These are phyloP conservation scores for Penicillium egyptiacum DNA, from an alignment of 495 filamentous ascomycete genomes.

Conservation along the genomic window DNA sequence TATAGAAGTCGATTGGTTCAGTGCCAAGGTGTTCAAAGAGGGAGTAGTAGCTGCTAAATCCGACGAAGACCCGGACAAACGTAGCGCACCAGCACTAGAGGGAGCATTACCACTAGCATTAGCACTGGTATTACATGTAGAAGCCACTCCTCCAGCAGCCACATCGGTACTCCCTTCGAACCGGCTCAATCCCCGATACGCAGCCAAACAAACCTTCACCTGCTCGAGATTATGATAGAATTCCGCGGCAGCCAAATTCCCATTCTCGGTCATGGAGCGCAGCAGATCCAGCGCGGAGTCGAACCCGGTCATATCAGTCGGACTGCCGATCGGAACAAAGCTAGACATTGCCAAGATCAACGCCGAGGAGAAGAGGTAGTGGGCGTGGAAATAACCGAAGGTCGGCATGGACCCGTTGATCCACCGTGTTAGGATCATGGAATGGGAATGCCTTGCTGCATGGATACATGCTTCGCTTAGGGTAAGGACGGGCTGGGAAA, in stretches of 20 bases:
- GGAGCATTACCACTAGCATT: neutral
- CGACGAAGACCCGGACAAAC: neutral
- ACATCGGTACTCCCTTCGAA: neutral
- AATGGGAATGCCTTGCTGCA: conserved; percentile 44
- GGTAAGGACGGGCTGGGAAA: conserved; percentile 43
- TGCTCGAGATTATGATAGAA: conserved; percentile 42
- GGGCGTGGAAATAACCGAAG: conserved; percentile 49
- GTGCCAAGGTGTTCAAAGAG: neutral
- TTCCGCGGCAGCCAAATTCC: conserved; percentile 43
- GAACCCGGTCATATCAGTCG: conserved; percentile 37
- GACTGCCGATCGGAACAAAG: conserved; percentile 41
- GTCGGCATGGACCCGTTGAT: conserved; percentile 46
- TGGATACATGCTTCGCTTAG: conserved; percentile 49
- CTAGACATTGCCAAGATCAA: conserved; percentile 46
- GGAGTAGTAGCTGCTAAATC: neutral
- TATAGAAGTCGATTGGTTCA: neutral
- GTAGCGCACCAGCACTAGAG: neutral
- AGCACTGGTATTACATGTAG: neutral
- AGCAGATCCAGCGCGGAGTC: conserved; percentile 44
- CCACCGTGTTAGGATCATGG: conserved; percentile 46
- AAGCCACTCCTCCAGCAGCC: neutral
- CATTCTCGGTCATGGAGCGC: conserved; percentile 43
- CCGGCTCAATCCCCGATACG: conserved; percentile 16
- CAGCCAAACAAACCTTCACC: conserved; percentile 37
- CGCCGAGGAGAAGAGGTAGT: conserved; percentile 48